Conservation (phyloP, 768 basidiomycete genomes). For the Cubamyces lactineus region DNA sequence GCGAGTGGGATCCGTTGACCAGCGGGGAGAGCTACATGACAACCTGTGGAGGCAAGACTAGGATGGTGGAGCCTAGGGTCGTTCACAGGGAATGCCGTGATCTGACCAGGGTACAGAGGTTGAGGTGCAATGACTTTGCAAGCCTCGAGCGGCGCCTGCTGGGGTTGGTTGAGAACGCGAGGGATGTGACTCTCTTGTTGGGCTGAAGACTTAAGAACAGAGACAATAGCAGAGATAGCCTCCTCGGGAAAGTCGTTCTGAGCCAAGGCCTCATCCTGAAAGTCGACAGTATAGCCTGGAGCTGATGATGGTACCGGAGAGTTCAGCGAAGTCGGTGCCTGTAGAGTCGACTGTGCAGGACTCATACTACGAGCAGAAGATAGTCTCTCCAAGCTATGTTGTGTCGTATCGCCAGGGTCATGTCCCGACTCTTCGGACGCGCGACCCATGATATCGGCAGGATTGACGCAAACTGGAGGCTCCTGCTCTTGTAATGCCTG, state of each 20-base stretch:
- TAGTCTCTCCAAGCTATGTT: not conserved
- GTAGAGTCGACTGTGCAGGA: not conserved
- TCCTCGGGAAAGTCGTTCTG: constrained; percentile 27
- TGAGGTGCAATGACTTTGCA: constrained; percentile 9
- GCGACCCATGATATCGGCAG: constrained; percentile 40
- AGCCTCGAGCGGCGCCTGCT: not conserved
- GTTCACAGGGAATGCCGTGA: not conserved
- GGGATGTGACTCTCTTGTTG: not conserved
- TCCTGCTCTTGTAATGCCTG: constrained; percentile 23
- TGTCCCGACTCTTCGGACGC: constrained; percentile 2
- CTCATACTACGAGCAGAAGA: not conserved
- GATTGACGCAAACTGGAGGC: constrained; percentile 41
- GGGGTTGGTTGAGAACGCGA: not conserved
- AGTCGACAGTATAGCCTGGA: constrained; percentile 1
- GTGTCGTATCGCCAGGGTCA: not conserved
- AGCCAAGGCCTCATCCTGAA: not conserved
- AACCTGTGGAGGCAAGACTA: not conserved
- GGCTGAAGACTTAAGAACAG: constrained; percentile 29
- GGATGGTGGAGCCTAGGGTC: constrained; percentile 7
- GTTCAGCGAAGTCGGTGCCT: not conserved
- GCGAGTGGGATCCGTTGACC: constrained; percentile 4
- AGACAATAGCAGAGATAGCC: constrained; percentile 31
- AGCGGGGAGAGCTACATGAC: not conserved
- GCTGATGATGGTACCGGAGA: not conserved
- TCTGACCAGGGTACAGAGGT: constrained; percentile 13